Conservation (phyloP, 768 basidiomycete genomes). For the Russula sp. region DNA sequence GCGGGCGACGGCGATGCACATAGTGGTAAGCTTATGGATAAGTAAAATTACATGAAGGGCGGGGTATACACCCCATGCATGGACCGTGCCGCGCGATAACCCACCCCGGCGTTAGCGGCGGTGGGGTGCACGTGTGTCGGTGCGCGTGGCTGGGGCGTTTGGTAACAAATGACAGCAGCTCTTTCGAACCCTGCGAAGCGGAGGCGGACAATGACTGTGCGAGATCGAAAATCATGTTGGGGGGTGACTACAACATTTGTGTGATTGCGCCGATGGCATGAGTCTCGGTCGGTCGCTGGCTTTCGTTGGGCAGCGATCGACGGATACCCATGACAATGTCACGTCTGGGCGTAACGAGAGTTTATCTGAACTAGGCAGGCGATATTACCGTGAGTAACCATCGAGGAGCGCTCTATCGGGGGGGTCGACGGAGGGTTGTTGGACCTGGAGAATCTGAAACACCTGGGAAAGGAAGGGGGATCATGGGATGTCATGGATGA, state of each 20-base stretch:
- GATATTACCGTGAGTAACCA: slow-evolving; percentile 16
- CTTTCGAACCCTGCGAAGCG: background rate
- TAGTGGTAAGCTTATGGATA: background rate
- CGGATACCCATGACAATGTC: background rate
- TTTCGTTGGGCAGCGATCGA: background rate
- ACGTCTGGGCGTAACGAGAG: background rate
- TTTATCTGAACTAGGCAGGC: slow-evolving; percentile 2
- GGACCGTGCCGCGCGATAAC: background rate
- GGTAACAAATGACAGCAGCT: background rate
- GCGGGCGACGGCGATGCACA: background rate
- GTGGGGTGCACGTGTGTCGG: background rate
- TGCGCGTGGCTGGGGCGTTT: background rate
- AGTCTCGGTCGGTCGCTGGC: background rate
- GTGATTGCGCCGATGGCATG: background rate
- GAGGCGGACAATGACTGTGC: background rate
- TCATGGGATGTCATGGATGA: slow-evolving; percentile 5
- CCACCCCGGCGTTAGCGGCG: background rate
- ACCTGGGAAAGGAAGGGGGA: slow-evolving; percentile 12
- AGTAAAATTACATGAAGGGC: background rate
- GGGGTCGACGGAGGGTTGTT: background rate
- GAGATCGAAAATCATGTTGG: background rate
- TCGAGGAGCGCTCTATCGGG: slow-evolving; percentile 1
- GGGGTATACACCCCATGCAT: background rate
- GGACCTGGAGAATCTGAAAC: slow-evolving; percentile 10
- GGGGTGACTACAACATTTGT: background rate